Conservation (phyloP, 2,329 filamentous ascomycete species). For the Pseudogymnoascus sp. region DNA sequence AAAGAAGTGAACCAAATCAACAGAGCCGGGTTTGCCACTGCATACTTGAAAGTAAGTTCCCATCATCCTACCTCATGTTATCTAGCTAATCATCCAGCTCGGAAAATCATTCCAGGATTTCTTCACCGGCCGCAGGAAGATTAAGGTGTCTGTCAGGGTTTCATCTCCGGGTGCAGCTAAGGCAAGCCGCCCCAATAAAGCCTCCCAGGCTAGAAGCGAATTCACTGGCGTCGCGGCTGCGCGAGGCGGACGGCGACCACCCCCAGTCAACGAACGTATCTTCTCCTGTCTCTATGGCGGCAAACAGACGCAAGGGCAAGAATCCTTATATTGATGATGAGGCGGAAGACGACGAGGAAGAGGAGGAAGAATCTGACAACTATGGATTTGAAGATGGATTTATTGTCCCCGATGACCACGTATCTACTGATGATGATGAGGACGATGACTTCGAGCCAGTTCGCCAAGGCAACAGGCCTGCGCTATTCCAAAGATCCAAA, state of each 20-base stretch:
- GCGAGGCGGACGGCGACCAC: slow-evolving; percentile 35
- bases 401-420: slow-evolving; percentile 34
- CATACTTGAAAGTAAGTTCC: slow-evolving; percentile 62
- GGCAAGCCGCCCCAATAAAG: slow-evolving; percentile 36
- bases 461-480: slow-evolving; percentile 35
- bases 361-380: slow-evolving; percentile 9
- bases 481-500: slow-evolving; percentile 42
- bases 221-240: slow-evolving; percentile 26
- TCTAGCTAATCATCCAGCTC: slow-evolving; percentile 30
- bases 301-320: slow-evolving; percentile 26
- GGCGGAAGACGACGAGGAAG: slow-evolving; percentile 30
- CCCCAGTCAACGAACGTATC: slow-evolving; percentile 62
- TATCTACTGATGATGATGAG: slow-evolving; percentile 19
- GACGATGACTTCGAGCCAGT: slow-evolving; percentile 29
- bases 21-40: slow-evolving; percentile 59
- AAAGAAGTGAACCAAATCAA: slow-evolving; percentile 63
- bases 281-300: slow-evolving; percentile 49
- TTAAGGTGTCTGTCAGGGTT: slow-evolving; percentile 27
- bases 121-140: slow-evolving; percentile 22
- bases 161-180: slow-evolving; percentile 13
- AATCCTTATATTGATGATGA: slow-evolving; percentile 31
- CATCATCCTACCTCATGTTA: slow-evolving; percentile 21
- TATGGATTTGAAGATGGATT: slow-evolving; percentile 39
- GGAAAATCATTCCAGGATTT: slow-evolving; percentile 25
- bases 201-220: slow-evolving; percentile 23